Percentiles rank a stretch among this genome's conserved stretches.
These are phyloP conservation scores for Sugiyamaella paludigena DNA, from an alignment of 1,139 yeast genomes.

Conservation along the genomic window DNA sequence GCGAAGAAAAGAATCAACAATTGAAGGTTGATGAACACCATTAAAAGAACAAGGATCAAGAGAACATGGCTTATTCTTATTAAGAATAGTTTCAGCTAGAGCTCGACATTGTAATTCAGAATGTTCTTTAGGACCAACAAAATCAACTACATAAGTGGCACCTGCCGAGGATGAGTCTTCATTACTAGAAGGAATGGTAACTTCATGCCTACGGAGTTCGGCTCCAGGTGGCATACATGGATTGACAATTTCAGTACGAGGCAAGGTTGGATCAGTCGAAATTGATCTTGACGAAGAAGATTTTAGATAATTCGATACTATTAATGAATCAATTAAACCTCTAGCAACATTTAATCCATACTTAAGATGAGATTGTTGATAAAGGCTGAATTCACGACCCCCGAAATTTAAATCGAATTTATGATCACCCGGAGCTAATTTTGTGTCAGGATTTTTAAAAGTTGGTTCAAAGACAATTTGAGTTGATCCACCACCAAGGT, in stretches of 20 bases:
- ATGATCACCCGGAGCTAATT: conserved; percentile 85
- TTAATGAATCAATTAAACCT: conserved; percentile 63
- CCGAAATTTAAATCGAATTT: conserved; percentile 80
- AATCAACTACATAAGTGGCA: conserved; percentile 47
- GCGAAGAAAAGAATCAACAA: conserved; percentile 67
- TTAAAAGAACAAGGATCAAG: conserved; percentile 88
- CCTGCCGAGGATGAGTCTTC: conserved; percentile 42
- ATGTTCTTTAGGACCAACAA: conserved; percentile 69
- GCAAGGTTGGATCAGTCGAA: not conserved
- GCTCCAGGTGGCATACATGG: conserved; percentile 88
- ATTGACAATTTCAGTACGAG: conserved; percentile 44
- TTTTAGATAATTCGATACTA: conserved; percentile 27
- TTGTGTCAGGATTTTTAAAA: conserved; percentile 48
- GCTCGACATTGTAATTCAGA: conserved; percentile 76
- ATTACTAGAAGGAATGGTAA: conserved; percentile 40
- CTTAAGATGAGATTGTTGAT: conserved; percentile 93
- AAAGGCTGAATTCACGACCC: conserved; percentile 72
- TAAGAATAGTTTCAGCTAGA: conserved; percentile 76
- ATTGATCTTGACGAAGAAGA: not conserved
- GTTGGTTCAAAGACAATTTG: conserved; percentile 97
- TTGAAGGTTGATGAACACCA: conserved; percentile 94
- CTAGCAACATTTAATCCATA: conserved; percentile 95
- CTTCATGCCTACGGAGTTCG: conserved; percentile 47
- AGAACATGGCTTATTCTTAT: conserved; percentile 75
- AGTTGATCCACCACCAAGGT: conserved; percentile 97